phyloP scores from a whole-genome alignment of 1,284 basidiomycete genomes.

The Melampsora americana region DNA sequence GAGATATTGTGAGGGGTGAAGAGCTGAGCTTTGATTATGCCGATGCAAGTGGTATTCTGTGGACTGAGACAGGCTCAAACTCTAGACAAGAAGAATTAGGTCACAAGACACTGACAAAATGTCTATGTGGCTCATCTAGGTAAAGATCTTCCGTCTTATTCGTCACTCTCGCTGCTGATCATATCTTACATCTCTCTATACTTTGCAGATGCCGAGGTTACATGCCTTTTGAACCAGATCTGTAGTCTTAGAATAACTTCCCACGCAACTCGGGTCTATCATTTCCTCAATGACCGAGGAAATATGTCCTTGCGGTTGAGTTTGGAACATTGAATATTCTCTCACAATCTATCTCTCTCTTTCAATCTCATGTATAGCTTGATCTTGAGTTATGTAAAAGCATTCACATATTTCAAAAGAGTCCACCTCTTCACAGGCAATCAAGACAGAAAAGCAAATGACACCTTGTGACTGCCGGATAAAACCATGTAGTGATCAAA shows the following conservation, averaged over 20 bases:
- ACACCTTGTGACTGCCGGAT: no score
- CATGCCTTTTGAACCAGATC: slow-evolving; percentile 9
- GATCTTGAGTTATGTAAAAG: no score
- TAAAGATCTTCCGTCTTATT: background rate
- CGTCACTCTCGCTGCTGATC: background rate
- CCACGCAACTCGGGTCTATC: no score
- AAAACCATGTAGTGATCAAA: no score
- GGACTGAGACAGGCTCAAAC: background rate
- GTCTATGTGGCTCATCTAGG: slow-evolving; percentile 16
- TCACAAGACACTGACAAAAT: background rate
- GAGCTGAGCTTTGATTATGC: slow-evolving; percentile 44
- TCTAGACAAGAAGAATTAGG: background rate
- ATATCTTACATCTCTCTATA: background rate
- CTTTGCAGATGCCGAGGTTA: slow-evolving; percentile 8
- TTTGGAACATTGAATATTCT: no score
- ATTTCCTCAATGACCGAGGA: no score
- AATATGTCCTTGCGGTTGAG: no score
- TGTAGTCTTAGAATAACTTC: background rate
- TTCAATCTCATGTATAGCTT: no score
- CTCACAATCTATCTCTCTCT: no score
- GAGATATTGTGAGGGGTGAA: slow-evolving; percentile 30
- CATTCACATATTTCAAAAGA: no score
- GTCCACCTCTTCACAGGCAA: no score
- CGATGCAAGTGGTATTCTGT: background rate
- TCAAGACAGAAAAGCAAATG: no score